phyloP scores from a whole-genome alignment of 164 flowering plant species.

The Vitis rotundifolia region DNA sequence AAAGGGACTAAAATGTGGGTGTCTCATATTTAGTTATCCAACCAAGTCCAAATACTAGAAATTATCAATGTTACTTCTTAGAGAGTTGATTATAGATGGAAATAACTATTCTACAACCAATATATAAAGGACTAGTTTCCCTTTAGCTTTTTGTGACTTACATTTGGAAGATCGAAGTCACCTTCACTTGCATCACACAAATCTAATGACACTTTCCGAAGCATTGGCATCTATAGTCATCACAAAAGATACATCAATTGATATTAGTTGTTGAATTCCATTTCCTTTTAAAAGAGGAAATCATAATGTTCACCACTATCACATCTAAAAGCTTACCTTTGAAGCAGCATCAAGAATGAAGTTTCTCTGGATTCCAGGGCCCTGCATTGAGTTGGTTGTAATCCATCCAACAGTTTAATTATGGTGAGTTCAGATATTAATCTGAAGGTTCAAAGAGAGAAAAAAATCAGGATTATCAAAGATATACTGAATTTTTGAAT shows the following conservation, averaged over 20 bases:
- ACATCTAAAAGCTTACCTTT: conserved; percentile 35
- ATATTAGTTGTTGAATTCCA: background rate
- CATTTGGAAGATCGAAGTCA: conserved; percentile 59
- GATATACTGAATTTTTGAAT: background rate
- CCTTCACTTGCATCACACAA: conserved; percentile 71
- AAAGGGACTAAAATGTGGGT: too few species aligned
- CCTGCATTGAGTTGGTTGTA: conserved; percentile 37
- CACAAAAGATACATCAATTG: background rate
- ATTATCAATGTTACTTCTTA: too few species aligned
- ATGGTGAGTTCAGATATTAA: background rate
- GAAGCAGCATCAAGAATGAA: conserved; percentile 61
- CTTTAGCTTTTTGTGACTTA: conserved; percentile 31
- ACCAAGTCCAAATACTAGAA: too few species aligned
- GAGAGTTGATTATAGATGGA: too few species aligned
- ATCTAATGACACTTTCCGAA: conserved; percentile 70
- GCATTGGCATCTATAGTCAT: conserved; percentile 63
- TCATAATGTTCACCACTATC: background rate
- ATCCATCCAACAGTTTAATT: background rate
- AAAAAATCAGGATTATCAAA: background rate
- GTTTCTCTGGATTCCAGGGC: conserved; percentile 53
- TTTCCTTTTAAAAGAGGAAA: background rate
- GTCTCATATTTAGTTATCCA: too few species aligned
- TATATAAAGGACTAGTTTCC: too few species aligned
- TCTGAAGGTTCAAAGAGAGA: conserved; percentile 1
- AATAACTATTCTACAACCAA: too few species aligned